Conservation (phyloP, 306 rosid genomes). For the Castanea sativa region DNA sequence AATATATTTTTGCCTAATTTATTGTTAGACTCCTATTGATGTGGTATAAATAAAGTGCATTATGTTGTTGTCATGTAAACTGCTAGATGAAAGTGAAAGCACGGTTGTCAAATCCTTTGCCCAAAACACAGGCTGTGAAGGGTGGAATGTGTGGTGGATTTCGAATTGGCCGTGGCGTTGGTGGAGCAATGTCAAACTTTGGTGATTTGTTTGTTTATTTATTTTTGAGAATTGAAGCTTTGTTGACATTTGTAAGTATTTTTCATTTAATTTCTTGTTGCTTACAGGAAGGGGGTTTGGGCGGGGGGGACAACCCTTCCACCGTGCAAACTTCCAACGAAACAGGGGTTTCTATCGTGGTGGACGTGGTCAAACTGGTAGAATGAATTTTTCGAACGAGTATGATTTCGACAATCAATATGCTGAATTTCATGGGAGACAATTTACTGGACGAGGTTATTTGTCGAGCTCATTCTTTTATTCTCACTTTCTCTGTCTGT, state of each 20-base stretch:
- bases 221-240: slow-evolving; percentile 19
- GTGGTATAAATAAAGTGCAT: slow-evolving; percentile 2
- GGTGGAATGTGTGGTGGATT: slow-evolving; percentile 85
- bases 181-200: slow-evolving; percentile 44
- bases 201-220: slow-evolving; percentile 32
- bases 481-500: slow-evolving; percentile 3
- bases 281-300: slow-evolving; percentile 56
- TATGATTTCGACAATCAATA: slow-evolving; percentile 29
- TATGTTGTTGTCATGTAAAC: slow-evolving; percentile 12
- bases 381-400: slow-evolving; percentile 39
- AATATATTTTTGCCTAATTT: slow-evolving; percentile 6
- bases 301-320: slow-evolving; percentile 42
- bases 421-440: slow-evolving; percentile 56
- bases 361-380: slow-evolving; percentile 49
- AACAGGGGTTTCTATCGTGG: slow-evolving; percentile 44
- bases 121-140: slow-evolving; percentile 79
- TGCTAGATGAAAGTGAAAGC: slow-evolving; percentile 68
- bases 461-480: slow-evolving; percentile 15
- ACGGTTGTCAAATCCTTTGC: slow-evolving; percentile 88
- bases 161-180: slow-evolving; percentile 55
- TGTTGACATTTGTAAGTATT: slow-evolving; percentile 3
- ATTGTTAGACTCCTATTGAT: slow-evolving; percentile 7
- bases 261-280: slow-evolving; percentile 2
- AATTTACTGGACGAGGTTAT: slow-evolving; percentile 46
- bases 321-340: slow-evolving; percentile 42